Evolutionary conservation across 2,329 filamentous ascomycete genomes (phyloP).

Genomic region (Aspergillus pseudotamarii): DNA sequence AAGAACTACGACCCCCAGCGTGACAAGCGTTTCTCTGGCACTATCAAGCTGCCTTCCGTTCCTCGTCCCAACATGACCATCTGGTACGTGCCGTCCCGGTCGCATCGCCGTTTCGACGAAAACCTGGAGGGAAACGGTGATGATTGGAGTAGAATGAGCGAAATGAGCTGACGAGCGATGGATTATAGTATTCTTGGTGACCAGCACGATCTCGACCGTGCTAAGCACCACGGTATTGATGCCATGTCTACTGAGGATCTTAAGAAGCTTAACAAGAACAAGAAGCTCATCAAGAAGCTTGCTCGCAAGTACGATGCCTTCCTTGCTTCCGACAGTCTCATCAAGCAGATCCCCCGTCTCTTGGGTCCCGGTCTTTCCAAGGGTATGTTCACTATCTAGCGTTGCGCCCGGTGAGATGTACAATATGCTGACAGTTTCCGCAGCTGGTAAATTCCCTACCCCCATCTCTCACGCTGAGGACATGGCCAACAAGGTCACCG

Average conservation of each 20-base stretch:
- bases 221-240: conserved; percentile 98
- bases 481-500: conserved; percentile 91
- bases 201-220: conserved; percentile 99
- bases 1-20: conserved; percentile 99
- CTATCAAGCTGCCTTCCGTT: conserved; percentile 89
- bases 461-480: conserved; percentile 97
- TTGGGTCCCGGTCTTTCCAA: conserved; percentile 97
- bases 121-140: background rate
- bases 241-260: conserved; percentile 98
- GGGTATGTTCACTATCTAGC: conserved; percentile 58
- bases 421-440: conserved; percentile 34
- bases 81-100: conserved; percentile 58
- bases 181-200: conserved; percentile 73
- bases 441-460: conserved; percentile 99
- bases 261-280: conserved; percentile 99
- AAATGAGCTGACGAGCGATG: conserved; percentile 19
- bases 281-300: conserved; percentile 99
- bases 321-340: conserved; percentile 92
- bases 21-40: conserved; percentile 99
- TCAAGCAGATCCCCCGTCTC: conserved; percentile 99
- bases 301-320: conserved; percentile 99
- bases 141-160: conserved; percentile 6
- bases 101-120: conserved; percentile 5
- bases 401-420: background rate
- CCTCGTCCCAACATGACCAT: conserved; percentile 90